phyloP scores from a whole-genome alignment of 129 eudicot species.

The Lactuca saligna region DNA sequence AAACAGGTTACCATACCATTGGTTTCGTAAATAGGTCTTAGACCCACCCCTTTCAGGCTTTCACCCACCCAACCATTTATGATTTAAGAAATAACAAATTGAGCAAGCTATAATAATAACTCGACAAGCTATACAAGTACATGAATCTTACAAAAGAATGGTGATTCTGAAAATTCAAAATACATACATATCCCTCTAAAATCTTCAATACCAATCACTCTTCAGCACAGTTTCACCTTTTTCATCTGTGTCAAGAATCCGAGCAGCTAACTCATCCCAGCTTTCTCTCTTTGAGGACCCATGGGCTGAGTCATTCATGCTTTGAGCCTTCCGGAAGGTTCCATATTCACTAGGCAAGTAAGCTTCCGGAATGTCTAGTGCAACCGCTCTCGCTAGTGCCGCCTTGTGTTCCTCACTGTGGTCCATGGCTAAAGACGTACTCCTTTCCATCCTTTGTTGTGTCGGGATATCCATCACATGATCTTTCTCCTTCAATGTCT shows the following conservation, averaged over 20 bases:
- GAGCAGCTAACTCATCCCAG: constrained; percentile 49
- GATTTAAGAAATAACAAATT: background rate
- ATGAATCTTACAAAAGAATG: too few species aligned
- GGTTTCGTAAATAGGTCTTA: too few species aligned
- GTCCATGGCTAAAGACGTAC: constrained; percentile 61
- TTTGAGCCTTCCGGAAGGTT: constrained; percentile 53
- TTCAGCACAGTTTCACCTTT: constrained; percentile 53
- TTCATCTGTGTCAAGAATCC: constrained; percentile 49
- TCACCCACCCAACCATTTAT: background rate
- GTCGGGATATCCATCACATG: constrained; percentile 60
- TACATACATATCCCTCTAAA: constrained; percentile 6
- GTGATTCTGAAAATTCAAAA: too few species aligned
- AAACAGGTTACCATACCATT: too few species aligned
- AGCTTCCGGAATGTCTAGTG: constrained; percentile 71
- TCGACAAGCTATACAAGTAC: constrained; percentile 24
- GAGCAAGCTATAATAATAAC: background rate
- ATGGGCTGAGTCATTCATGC: constrained; percentile 31
- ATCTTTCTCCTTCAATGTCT: constrained; percentile 79
- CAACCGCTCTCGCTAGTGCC: constrained; percentile 70
- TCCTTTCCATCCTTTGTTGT: constrained; percentile 81
- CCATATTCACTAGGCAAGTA: constrained; percentile 75
- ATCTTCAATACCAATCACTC: constrained; percentile 30
- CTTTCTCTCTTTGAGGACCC: constrained; percentile 40
- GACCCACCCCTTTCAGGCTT: background rate
- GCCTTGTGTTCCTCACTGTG: constrained; percentile 70